These are phyloP conservation scores for Pleoardoris graminearum DNA, from an alignment of 2,329 filamentous ascomycete species.

Conservation along the genomic window DNA sequence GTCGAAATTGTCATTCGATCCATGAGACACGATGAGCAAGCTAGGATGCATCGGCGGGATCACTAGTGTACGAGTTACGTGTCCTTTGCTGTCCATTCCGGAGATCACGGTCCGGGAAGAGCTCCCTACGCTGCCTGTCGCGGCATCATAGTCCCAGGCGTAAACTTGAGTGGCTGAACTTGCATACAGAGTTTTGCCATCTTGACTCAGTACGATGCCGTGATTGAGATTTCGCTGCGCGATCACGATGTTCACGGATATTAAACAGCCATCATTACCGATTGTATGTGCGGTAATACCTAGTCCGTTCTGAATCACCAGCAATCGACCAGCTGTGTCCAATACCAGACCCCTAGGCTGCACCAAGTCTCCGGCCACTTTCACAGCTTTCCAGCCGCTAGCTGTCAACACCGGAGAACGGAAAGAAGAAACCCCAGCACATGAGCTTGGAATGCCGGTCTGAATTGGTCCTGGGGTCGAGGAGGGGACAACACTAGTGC, in stretches of 20 bases:
- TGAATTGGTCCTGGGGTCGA: constrained; percentile 18
- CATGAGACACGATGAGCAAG: constrained; percentile 66
- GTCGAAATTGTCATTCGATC: constrained; percentile 66
- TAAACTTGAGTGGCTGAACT: constrained; percentile 33
- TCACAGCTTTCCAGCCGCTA: constrained; percentile 36
- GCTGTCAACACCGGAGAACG: constrained; percentile 24
- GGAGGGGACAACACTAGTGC: constrained; percentile 15
- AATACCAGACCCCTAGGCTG: constrained; percentile 47
- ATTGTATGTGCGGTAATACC: constrained; percentile 48
- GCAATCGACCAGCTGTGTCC: constrained; percentile 46
- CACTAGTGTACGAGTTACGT: constrained; percentile 31
- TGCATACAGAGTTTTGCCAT: constrained; percentile 37
- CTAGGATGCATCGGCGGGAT: constrained; percentile 41
- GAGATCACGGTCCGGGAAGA: constrained; percentile 23
- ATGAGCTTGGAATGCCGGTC: constrained; percentile 25
- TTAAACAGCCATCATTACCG: constrained; percentile 39
- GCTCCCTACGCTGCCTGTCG: constrained; percentile 36
- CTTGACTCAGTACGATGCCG: constrained; percentile 30
- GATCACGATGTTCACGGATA: constrained; percentile 24
- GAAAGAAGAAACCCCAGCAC: constrained; percentile 23
- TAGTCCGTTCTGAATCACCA: constrained; percentile 45
- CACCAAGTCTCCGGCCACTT: constrained; percentile 46
- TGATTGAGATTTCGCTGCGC: constrained; percentile 34
- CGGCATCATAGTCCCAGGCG: constrained; percentile 31
- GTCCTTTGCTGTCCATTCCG: constrained; percentile 33